Conservation (phyloP, 305 asterid species). For the Fraxinus sp. region DNA sequence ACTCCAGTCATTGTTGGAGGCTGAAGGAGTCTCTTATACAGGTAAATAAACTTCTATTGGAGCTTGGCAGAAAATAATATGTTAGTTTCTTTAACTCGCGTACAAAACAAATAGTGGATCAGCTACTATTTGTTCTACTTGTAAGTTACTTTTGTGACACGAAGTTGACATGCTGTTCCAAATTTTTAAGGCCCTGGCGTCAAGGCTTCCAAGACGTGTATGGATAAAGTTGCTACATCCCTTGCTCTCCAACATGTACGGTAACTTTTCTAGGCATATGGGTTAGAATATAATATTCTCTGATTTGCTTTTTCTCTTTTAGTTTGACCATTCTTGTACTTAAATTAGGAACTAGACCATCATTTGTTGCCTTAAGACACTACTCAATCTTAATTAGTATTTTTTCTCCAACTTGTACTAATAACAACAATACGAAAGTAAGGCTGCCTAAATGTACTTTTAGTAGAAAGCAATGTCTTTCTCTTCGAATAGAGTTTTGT, state of each 20-base stretch:
- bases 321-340: background rate
- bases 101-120: slow-evolving; percentile 8
- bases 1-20: slow-evolving; percentile 74
- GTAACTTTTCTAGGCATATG: slow-evolving; percentile 23
- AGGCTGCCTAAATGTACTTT: background rate
- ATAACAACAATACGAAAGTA: background rate
- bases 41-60: slow-evolving; percentile 36
- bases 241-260: slow-evolving; percentile 73
- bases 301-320: slow-evolving; percentile 19
- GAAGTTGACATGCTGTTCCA: slow-evolving; percentile 28
- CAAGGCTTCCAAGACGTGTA: slow-evolving; percentile 71
- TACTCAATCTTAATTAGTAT: background rate
- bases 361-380: background rate
- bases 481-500: background rate
- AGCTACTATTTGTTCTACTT: background rate
- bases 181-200: slow-evolving; percentile 65
- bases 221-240: slow-evolving; percentile 92
- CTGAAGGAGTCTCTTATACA: slow-evolving; percentile 67
- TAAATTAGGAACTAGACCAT: background rate
- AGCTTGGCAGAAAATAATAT: background rate
- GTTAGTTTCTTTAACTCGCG: background rate
- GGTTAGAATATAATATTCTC: slow-evolving; percentile 4
- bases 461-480: background rate
- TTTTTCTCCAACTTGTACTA: background rate
- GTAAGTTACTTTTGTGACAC: slow-evolving; percentile 9